Percentiles rank a stretch among this genome's conserved stretches.
Evolutionary conservation across 208 protist genomes (phyloP).

Genomic region (Crithidia acanthocephali): DNA sequence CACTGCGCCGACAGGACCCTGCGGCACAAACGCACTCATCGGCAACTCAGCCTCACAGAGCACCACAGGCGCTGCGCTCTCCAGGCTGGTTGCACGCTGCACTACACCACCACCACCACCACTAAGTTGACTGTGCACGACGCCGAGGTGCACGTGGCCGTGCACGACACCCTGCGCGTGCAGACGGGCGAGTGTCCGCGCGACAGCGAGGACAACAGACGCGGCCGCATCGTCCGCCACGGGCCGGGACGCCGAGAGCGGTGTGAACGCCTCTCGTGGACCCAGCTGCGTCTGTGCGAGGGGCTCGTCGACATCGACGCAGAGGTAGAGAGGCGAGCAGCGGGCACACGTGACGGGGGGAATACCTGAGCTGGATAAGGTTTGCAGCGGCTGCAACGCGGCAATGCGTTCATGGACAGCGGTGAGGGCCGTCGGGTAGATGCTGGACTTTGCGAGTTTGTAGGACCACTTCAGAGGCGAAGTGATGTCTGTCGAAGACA

Average conservation of each 20-base stretch:
- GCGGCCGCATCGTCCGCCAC: constrained; percentile 50
- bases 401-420: constrained; percentile 14
- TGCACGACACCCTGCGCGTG: constrained; percentile 61
- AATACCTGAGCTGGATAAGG: constrained; percentile 10
- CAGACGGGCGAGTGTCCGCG: constrained; percentile 41
- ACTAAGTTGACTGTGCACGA: constrained; percentile 23
- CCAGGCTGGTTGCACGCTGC: no score
- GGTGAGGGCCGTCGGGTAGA: constrained; percentile 25
- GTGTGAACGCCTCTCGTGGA: constrained; percentile 12
- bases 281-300: constrained; percentile 12
- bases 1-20: constrained; percentile 30
- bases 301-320: constrained; percentile 28
- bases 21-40: constrained; percentile 63
- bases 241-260: constrained; percentile 7
- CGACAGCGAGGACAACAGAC: constrained; percentile 31
- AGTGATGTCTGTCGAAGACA: no score
- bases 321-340: constrained; percentile 54
- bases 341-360: constrained; percentile 36
- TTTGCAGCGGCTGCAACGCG: constrained; percentile 10
- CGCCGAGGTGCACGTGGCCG: constrained; percentile 51
- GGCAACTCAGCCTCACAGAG: constrained; percentile 62
- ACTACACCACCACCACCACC: no score
- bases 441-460: constrained; percentile 19
- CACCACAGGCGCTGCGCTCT: constrained; percentile 21
- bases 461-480: constrained; percentile 14